These are phyloP conservation scores for Heliamphora exappendiculata DNA, from an alignment of 148 eudicot genomes.

Conservation along the genomic window DNA sequence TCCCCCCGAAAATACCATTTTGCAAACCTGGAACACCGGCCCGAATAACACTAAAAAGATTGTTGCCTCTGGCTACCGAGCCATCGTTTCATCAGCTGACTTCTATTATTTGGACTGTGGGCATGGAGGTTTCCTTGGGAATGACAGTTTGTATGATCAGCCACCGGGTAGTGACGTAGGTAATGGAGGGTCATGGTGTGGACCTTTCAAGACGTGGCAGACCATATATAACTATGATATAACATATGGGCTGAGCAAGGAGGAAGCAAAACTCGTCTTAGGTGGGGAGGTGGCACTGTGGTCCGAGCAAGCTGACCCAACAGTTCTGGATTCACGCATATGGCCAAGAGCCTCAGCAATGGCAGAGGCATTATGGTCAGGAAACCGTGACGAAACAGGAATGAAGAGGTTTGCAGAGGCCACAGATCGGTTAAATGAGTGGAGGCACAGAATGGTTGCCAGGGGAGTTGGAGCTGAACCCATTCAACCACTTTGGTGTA, in stretches of 20 bases:
- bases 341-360: constrained; percentile 90
- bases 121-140: constrained; percentile 76
- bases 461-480: constrained; percentile 86
- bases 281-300: constrained; percentile 90
- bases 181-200: constrained; percentile 89
- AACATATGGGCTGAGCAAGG: constrained; percentile 44
- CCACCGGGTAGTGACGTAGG: constrained; percentile 46
- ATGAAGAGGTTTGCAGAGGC: constrained; percentile 71
- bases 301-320: constrained; percentile 88
- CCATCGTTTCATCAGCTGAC: constrained; percentile 70
- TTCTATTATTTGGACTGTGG: constrained; percentile 92
- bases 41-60: constrained; percentile 58
- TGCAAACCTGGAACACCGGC: constrained; percentile 82
- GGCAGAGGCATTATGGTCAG: constrained; percentile 82
- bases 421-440: constrained; percentile 68
- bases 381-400: constrained; percentile 57
- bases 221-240: constrained; percentile 77
- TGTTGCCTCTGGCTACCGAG: constrained; percentile 64
- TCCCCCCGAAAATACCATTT: constrained; percentile 50
- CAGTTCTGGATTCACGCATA: constrained; percentile 56
- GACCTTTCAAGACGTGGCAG: constrained; percentile 93
- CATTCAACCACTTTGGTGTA: constrained; percentile 89
- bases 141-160: constrained; percentile 49
- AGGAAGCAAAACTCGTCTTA: constrained; percentile 58
- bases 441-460: constrained; percentile 76